phyloP scores from a whole-genome alignment of 495 filamentous ascomycete genomes.

The Aspergillus funiculosus region DNA sequence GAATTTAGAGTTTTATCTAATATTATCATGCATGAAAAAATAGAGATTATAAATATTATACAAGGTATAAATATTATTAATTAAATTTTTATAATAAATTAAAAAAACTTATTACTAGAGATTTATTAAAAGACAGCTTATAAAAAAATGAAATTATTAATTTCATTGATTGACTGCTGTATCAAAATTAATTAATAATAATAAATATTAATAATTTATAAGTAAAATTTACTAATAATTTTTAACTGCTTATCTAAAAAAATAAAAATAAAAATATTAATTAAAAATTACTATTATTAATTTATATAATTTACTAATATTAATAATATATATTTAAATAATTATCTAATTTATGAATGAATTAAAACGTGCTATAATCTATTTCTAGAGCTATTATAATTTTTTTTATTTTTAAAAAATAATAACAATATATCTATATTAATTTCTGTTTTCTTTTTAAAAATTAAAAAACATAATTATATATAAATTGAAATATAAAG shows the following conservation, averaged over 20 bases:
- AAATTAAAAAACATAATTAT: too few species aligned
- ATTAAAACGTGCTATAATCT: neutral
- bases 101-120: too few species aligned
- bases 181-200: neutral
- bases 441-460: neutral
- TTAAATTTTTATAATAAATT: too few species aligned
- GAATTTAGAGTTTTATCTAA: neutral
- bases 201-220: neutral
- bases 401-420: neutral
- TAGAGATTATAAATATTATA: too few species aligned
- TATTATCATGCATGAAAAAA: too few species aligned
- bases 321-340: neutral
- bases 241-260: neutral
- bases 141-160: constrained; percentile 2
- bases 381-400: neutral
- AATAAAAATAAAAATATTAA: neutral
- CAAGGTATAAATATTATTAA: too few species aligned
- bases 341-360: neutral
- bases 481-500: too few species aligned
- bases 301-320: neutral
- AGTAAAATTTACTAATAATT: neutral
- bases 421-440: neutral
- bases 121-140: too few species aligned
- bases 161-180: neutral
- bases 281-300: neutral